Percentiles rank a stretch among this genome's conserved stretches.
phyloP scores from a whole-genome alignment of 495 filamentous ascomycete genomes.

The Podospora comata region DNA sequence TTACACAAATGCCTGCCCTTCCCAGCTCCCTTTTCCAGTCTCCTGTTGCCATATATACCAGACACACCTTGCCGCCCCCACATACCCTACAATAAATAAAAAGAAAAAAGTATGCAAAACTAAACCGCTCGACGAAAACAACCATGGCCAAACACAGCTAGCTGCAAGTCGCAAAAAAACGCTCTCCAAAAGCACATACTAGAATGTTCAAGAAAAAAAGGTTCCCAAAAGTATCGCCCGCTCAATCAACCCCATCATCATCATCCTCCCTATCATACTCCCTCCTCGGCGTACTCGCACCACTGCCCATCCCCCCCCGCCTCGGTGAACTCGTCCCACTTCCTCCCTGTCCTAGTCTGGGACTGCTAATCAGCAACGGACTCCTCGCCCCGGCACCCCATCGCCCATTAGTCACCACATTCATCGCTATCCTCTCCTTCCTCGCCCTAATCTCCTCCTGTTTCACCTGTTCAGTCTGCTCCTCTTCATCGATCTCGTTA shows the following conservation, averaged over 20 bases:
- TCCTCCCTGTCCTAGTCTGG: neutral
- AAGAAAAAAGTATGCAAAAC: neutral
- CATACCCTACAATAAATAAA: neutral
- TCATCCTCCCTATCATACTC: conserved; percentile 17
- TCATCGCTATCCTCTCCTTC: conserved; percentile 42
- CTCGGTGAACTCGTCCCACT: neutral
- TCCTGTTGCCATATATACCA: neutral
- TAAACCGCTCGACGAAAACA: neutral
- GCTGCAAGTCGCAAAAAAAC: neutral
- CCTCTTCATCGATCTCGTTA: conserved; percentile 15
- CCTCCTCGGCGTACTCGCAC: neutral
- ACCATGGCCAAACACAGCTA: neutral
- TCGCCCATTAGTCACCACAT: conserved; percentile 43
- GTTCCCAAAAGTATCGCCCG: neutral
- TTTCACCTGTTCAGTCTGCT: conserved; percentile 1
- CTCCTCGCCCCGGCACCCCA: conserved; percentile 34
- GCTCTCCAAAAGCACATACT: neutral
- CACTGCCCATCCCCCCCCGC: neutral
- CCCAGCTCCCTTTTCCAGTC: neutral
- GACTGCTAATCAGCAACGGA: conserved; percentile 29
- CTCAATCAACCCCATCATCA: conserved; percentile 30
- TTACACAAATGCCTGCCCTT: neutral
- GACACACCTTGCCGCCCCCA: neutral
- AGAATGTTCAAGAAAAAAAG: too few relatives aligned
- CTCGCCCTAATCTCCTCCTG: conserved; percentile 10